Evolutionary conservation across 2,329 filamentous ascomycete genomes (phyloP).

Genomic region (Alternaria infectoria): DNA sequence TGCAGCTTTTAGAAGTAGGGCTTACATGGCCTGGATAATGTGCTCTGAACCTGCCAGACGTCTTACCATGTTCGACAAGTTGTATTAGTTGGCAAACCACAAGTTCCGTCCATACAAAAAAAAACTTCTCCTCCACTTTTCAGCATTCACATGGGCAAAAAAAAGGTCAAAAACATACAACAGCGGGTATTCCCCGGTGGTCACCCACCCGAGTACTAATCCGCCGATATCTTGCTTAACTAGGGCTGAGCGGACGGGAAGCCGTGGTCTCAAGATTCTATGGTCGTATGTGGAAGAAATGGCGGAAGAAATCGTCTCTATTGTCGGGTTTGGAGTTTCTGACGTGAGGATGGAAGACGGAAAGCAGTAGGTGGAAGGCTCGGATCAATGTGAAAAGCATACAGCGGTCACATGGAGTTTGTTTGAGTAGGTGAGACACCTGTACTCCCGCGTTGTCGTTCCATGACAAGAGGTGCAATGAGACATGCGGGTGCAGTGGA

Average conservation of each 20-base stretch:
- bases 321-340: too few species aligned
- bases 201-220: neutral
- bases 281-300: conserved; percentile 9
- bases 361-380: too few species aligned
- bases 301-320: too few species aligned
- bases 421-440: neutral
- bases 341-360: too few species aligned
- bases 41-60: too few species aligned
- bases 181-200: neutral
- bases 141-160: neutral
- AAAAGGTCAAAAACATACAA: neutral
- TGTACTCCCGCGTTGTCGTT: neutral
- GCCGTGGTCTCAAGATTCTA: too few species aligned
- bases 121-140: too few species aligned
- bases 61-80: too few species aligned
- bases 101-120: neutral
- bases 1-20: too few species aligned
- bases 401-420: neutral
- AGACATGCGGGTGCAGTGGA: neutral
- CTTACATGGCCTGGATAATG: too few species aligned
- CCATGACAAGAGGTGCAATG: neutral
- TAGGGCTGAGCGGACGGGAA: too few species aligned
- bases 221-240: neutral
- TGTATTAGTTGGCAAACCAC: neutral
- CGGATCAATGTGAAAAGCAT: too few species aligned